Evolutionary conservation across 345 rosid genomes (phyloP).

Genomic region (Eucalyptus marginata): DNA sequence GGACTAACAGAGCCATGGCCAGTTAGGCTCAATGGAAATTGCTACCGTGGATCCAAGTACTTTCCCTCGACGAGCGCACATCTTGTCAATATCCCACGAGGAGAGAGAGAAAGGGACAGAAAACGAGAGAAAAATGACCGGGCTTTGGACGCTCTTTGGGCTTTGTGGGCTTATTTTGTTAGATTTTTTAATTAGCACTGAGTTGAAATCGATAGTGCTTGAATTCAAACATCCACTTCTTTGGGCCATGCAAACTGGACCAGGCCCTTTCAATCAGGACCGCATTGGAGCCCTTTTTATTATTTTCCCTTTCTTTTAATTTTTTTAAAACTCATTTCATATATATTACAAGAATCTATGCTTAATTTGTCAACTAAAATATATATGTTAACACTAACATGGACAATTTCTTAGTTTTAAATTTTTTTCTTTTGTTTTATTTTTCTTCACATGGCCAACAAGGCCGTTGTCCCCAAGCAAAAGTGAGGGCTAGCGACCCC

Average conservation of each 20-base stretch:
- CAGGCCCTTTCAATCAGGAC: not conserved
- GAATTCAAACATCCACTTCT: not conserved
- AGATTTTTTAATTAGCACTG: not conserved
- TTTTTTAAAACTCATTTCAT: not conserved
- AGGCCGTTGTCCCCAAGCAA: accelerated
- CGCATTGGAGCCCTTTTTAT: not conserved
- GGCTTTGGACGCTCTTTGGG: not conserved
- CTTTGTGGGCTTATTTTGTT: not conserved
- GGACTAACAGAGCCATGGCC: not conserved
- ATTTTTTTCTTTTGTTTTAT: no score
- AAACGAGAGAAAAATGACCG: accelerated
- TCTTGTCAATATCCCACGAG: not conserved
- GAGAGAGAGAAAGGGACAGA: not conserved
- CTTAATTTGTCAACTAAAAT: no score
- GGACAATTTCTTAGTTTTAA: no score
- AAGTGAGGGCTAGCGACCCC: no score
- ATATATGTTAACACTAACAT: accelerated
- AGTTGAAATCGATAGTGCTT: not conserved
- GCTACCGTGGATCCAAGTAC: not conserved
- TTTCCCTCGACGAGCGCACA: not conserved
- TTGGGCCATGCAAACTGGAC: not conserved
- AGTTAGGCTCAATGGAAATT: not conserved
- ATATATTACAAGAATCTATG: not conserved
- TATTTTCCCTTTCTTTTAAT: not conserved
- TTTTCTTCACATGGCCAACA: not conserved